Conservation (phyloP, 2,329 filamentous ascomycete species). For the Penicillium sp. region DNA sequence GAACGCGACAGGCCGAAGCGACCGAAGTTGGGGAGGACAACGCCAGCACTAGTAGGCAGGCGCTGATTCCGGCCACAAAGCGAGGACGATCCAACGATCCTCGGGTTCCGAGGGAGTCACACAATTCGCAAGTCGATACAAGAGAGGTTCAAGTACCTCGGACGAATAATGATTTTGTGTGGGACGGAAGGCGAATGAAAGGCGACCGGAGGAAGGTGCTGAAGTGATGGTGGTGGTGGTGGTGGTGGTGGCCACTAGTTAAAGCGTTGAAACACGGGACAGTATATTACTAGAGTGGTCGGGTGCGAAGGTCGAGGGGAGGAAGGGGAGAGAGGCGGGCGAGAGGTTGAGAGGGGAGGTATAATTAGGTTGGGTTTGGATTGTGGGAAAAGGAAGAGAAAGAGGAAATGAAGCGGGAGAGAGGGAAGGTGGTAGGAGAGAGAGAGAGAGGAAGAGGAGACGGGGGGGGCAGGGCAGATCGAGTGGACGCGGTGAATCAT, state of each 20-base stretch:
- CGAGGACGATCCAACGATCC: not conserved
- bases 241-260: slow-evolving; percentile 2
- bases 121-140: not conserved
- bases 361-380: not conserved
- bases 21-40: slow-evolving; percentile 33
- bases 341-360: not conserved
- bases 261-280: not conserved
- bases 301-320: not conserved
- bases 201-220: slow-evolving; percentile 3
- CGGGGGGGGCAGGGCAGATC: not conserved
- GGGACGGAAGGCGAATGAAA: not conserved
- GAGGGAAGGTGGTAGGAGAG: slow-evolving; percentile 13
- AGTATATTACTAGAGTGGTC: slow-evolving; percentile 3
- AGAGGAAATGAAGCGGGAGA: slow-evolving; percentile 20
- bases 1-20: slow-evolving; percentile 39
- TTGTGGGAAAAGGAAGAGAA: slow-evolving; percentile 15
- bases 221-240: not conserved
- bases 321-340: not conserved
- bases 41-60: slow-evolving; percentile 41
- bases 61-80: slow-evolving; percentile 38
- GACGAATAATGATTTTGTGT: not conserved
- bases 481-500: slow-evolving; percentile 10
- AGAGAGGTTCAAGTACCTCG: not conserved
- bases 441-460: not conserved
- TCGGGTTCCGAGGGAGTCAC: not conserved